A percentile compares a stretch with the other conserved stretches of the same genome.
These are phyloP conservation scores for Plasmodium malariae DNA, from an alignment of 169 alveolate species.

Conservation along the genomic window DNA sequence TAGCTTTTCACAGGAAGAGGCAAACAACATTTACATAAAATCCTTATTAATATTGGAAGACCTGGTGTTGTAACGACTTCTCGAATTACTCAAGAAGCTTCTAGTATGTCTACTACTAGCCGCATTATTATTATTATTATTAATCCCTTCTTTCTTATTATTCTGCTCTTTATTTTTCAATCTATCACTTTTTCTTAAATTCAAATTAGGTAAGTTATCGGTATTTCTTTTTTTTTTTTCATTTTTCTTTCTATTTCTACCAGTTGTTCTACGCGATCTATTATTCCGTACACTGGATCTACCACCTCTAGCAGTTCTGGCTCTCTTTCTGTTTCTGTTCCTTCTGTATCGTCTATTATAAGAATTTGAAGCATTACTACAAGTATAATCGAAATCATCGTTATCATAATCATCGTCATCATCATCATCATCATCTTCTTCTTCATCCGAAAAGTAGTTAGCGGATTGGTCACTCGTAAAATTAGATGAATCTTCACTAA, in stretches of 20 bases:
- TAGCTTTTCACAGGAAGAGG: too few species aligned
- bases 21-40: too few species aligned
- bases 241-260: constrained; percentile 35
- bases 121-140: neutral
- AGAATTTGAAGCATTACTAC: constrained; percentile 1
- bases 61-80: constrained; percentile 44
- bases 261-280: constrained; percentile 4
- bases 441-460: constrained; percentile 36
- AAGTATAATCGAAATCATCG: constrained; percentile 34
- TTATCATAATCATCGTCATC: constrained; percentile 32
- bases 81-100: constrained; percentile 21
- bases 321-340: constrained; percentile 29
- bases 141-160: neutral
- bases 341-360: constrained; percentile 34
- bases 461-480: constrained; percentile 73
- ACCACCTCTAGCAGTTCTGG: neutral
- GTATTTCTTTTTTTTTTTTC: constrained; percentile 13
- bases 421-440: constrained; percentile 68
- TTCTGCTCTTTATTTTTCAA: constrained; percentile 26
- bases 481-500: constrained; percentile 51
- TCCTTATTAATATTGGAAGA: constrained; percentile 32
- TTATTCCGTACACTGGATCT: neutral
- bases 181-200: constrained; percentile 68
- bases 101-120: constrained; percentile 1
- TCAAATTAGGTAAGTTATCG: neutral